A percentile compares a stretch with the other conserved stretches of the same genome.
phyloP scores from a whole-genome alignment of 192 early-diverging fungal species.

The Backusella tarrabulga region DNA sequence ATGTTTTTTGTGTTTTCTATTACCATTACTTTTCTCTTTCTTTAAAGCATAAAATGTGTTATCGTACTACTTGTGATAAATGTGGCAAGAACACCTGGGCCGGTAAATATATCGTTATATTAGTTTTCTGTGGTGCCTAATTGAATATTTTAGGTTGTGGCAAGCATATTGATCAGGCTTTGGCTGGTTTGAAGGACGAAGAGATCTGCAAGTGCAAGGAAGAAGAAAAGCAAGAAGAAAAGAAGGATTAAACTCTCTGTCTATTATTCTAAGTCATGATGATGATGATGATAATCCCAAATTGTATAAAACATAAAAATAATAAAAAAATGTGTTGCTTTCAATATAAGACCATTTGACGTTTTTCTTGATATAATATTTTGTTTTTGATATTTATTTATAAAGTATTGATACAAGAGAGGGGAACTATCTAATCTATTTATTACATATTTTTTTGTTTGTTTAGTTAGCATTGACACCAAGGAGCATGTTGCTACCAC shows the following conservation, averaged over 20 bases:
- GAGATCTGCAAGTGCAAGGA: conserved; percentile 32
- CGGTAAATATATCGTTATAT: conserved; percentile 5
- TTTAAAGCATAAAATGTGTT: conserved; percentile 21
- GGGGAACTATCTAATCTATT: not conserved
- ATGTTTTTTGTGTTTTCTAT: not conserved
- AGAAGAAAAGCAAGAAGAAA: not conserved
- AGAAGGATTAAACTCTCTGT: conserved; percentile 2
- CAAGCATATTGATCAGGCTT: conserved; percentile 23
- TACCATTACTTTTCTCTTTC: not conserved
- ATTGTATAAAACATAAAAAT: not conserved
- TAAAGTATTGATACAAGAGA: not conserved
- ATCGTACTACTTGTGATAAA: conserved; percentile 21
- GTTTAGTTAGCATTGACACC: conserved; percentile 49
- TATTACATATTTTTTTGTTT: not conserved
- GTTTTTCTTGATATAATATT: not conserved
- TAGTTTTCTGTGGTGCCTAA: not conserved
- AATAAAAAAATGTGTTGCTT: not conserved
- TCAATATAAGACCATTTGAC: not conserved
- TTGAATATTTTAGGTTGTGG: conserved; percentile 25
- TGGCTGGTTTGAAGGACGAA: conserved; percentile 24
- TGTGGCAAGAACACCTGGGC: conserved; percentile 28
- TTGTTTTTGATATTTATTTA: not conserved
- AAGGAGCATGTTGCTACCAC: conserved; percentile 72
- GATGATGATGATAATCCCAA: not conserved
- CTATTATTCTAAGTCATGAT: too few species aligned